Evolutionary conservation across 805 yeast species (phyloP), one percentile per base, ranked within the genome.

Genomic region (Barnettozyma sp.): DNA sequence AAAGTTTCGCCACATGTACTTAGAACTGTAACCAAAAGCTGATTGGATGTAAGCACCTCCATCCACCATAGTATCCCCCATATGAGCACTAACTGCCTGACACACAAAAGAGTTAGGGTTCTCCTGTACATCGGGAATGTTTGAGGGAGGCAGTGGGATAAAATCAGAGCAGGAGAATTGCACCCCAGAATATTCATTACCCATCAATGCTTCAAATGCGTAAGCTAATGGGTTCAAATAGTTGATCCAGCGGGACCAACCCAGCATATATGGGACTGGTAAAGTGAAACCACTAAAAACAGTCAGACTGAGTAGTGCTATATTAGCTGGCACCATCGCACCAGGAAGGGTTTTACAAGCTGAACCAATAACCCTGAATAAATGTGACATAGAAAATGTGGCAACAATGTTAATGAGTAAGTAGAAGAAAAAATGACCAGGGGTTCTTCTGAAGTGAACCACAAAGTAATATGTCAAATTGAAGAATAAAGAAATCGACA

Each of bases 221-320:
- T 74, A 76, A 8, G 68, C 71, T 19, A 75, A 52, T 1, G 81
- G 81, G 43, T 76, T 65, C 29, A 76, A 48, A 44, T 72, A 76
- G 49, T 70, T 70, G 42, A 76, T 71, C 80, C 80, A 76, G 44
- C 73, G 63, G 22, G 75, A 69, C 82, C 82, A 76, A 11, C 78
- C 74, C 42, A 64, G 62, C 72, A 75, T 72, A 26, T 62, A 51
- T 3, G 68, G 67, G 26, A 68, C 63, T 14, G 80, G 82, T 40
- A 75, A 59, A 13, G 67, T 73, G 52, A 73, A 75, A 13, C 80
- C 80, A 5, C 73, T 63, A 48, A 63, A 74, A 49, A 70, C 63
- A n/a, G 69, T 56, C 46, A 73, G 46, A 4, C 68, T 68, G 23
- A 68, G 52, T 34, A 74, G 53, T 28, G 73, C 43, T 18, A 73